Conservation (phyloP, 495 filamentous ascomycete genomes). For the Aspergillus leporis region DNA sequence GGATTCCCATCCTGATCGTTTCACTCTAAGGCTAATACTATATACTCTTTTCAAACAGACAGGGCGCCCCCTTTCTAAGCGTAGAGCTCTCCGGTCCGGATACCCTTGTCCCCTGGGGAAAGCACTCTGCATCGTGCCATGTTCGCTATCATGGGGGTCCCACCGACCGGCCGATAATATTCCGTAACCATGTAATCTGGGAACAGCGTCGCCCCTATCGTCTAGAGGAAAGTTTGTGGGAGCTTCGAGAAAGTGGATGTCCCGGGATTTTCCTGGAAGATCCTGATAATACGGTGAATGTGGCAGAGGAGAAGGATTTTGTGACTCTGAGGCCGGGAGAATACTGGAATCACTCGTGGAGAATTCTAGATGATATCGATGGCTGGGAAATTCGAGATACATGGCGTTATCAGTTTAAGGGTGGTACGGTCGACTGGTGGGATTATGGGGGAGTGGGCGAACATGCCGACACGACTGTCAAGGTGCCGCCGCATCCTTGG, state of each 20-base stretch:
- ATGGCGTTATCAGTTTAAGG: background rate
- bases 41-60: slow-evolving; percentile 1
- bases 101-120: background rate
- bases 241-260: background rate
- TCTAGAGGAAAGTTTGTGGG: background rate
- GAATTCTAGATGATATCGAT: background rate
- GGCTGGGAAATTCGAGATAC: background rate
- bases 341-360: background rate
- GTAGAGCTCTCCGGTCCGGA: background rate
- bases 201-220: background rate
- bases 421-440: slow-evolving; percentile 6
- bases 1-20: background rate
- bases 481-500: background rate
- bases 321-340: background rate
- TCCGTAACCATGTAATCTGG: background rate
- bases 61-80: background rate
- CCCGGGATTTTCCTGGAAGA: background rate
- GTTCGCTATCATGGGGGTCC: background rate
- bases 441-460: slow-evolving; percentile 1
- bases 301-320: background rate
- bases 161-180: background rate
- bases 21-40: background rate
- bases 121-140: background rate
- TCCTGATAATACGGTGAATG: background rate
- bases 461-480: slow-evolving; percentile 2